Percentiles rank a stretch among this genome's conserved stretches.
Evolutionary conservation across 495 filamentous ascomycete genomes (phyloP).

Genomic region (Staphylotrichum longicolle): DNA sequence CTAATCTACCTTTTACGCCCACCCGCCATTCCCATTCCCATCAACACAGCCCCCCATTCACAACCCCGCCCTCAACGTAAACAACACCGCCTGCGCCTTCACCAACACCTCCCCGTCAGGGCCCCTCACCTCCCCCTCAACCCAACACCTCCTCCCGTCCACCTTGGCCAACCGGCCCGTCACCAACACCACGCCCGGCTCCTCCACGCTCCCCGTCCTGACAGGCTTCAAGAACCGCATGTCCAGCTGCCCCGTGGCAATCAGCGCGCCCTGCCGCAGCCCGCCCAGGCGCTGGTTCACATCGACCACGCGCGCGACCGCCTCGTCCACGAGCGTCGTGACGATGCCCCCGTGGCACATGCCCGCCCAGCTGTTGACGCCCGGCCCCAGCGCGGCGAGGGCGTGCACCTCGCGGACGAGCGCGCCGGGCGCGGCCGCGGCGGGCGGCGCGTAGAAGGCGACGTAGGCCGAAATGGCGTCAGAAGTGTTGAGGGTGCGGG

Average conservation of each 20-base stretch:
- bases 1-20: no score
- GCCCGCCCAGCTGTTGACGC: constrained; percentile 57
- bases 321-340: constrained; percentile 56
- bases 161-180: constrained; percentile 40
- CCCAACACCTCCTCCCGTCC: constrained; percentile 48
- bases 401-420: constrained; percentile 44
- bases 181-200: constrained; percentile 42
- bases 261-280: constrained; percentile 19
- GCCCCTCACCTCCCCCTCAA: constrained; percentile 45
- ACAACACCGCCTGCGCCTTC: constrained; percentile 47
- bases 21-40: no score
- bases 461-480: constrained; percentile 52
- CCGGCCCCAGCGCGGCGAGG: constrained; percentile 52
- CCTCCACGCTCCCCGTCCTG: constrained; percentile 42
- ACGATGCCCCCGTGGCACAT: constrained; percentile 62
- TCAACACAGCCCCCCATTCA: no score
- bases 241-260: constrained; percentile 59
- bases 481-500: constrained; percentile 52
- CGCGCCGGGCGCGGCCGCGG: neutral
- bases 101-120: constrained; percentile 42
- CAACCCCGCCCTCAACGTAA: constrained; percentile 29
- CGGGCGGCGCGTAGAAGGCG: constrained; percentile 43
- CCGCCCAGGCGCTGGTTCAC: constrained; percentile 41
- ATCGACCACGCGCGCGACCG: constrained; percentile 50
- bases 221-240: constrained; percentile 55